Evolutionary conservation across 345 rosid genomes (phyloP).

Genomic region (Boechera divaricarpa): DNA sequence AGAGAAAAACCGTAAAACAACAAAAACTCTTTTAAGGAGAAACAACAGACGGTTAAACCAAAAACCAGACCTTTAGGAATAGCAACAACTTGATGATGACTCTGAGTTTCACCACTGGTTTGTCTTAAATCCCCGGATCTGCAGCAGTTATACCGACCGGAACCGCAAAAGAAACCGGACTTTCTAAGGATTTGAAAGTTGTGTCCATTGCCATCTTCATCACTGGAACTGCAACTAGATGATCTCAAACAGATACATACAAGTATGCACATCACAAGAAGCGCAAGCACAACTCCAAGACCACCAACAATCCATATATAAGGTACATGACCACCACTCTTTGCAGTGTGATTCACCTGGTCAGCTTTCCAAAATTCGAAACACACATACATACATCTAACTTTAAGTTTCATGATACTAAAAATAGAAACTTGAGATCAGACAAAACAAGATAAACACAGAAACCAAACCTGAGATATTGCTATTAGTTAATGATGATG

Average conservation of each 20-base stretch:
- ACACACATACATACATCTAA: not conserved
- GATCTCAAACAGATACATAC: constrained; percentile 70
- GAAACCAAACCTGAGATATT: constrained; percentile 57
- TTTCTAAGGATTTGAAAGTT: constrained; percentile 89
- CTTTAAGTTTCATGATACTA: constrained; percentile 28
- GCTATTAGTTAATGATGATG: constrained; percentile 50
- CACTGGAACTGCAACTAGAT: constrained; percentile 56
- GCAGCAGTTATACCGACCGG: constrained; percentile 77
- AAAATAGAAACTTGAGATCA: constrained; percentile 20
- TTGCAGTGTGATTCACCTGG: constrained; percentile 53
- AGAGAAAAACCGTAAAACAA: constrained; percentile 8
- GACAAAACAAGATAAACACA: not conserved
- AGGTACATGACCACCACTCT: constrained; percentile 52
- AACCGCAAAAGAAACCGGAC: constrained; percentile 84
- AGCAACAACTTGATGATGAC: constrained; percentile 56
- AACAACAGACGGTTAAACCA: constrained; percentile 11
- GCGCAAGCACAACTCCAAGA: constrained; percentile 67
- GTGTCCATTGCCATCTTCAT: constrained; percentile 54
- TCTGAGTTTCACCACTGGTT: constrained; percentile 62
- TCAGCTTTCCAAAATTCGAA: constrained; percentile 57
- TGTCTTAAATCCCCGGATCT: constrained; percentile 72
- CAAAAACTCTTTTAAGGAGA: not conserved
- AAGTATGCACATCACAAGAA: constrained; percentile 56
- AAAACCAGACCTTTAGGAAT: constrained; percentile 66
- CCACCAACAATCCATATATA: constrained; percentile 89